Percentiles rank a stretch among this genome's conserved stretches.
Conservation (phyloP, 2,329 filamentous ascomycete genomes). For the Simplicillium aogashimaense region DNA sequence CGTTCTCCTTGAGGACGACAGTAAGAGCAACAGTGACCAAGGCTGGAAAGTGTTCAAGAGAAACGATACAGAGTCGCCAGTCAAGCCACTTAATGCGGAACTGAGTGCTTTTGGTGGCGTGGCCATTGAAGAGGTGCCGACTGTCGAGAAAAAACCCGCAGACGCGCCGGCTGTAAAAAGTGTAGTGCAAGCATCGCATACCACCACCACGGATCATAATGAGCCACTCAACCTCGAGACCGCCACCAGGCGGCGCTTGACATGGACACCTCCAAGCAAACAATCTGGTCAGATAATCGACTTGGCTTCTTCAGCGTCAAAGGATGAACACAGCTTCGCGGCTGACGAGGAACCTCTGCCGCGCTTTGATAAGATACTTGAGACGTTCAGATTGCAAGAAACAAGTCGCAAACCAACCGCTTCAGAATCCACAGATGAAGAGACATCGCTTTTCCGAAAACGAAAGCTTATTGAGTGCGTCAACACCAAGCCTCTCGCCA, state of each 20-base stretch:
- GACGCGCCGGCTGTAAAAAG: too few species aligned
- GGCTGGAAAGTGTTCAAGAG: constrained; percentile 8
- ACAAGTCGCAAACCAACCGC: background rate
- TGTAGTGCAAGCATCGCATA: too few species aligned
- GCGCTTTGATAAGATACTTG: constrained; percentile 33
- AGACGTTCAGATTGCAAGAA: constrained; percentile 28
- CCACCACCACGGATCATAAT: constrained; percentile 1
- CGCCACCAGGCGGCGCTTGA: constrained; percentile 44
- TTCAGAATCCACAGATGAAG: constrained; percentile 11
- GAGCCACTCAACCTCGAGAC: constrained; percentile 29
- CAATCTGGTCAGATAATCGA: constrained; percentile 18
- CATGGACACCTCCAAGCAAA: constrained; percentile 59
- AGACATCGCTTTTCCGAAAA: constrained; percentile 34
- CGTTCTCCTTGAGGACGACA: constrained; percentile 14
- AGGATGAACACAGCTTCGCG: background rate
- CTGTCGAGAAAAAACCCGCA: too few species aligned
- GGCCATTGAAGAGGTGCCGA: too few species aligned
- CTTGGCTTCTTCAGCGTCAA: constrained; percentile 18
- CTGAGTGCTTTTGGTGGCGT: constrained; percentile 11
- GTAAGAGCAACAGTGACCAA: constrained; percentile 24
- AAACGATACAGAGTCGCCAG: too few species aligned
- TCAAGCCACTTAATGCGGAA: constrained; percentile 14
- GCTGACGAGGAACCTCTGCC: constrained; percentile 10
- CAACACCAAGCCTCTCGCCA: constrained; percentile 13
- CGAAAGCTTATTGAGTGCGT: constrained; percentile 46